Evolutionary conservation across 768 basidiomycete genomes (phyloP), one percentile per base, ranked within the genome.

Genomic region (Russula earlei): DNA sequence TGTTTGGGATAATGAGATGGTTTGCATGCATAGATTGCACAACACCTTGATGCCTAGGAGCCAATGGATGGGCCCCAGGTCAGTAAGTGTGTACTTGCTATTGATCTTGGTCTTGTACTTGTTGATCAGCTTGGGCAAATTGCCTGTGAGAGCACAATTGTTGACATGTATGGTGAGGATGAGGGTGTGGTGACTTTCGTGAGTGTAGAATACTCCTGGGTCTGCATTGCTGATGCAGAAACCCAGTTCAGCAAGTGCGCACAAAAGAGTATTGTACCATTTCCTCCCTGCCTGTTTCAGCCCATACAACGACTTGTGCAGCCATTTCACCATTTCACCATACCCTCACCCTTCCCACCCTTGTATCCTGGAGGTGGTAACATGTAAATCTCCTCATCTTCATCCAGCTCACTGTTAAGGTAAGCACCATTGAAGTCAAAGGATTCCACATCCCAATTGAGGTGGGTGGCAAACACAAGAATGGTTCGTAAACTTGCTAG

Each of bases 141-240:
- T 41, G 1, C 40, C 19, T 3, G 40, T 41, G 2, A 41, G 6
- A 8, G 9, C 9, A 8, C 40, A 41, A 20, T 41, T 20, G 4
- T 41, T 14, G 4, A 36, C 34, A 36, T 36, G 12, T 9, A 36
- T 14, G 2, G 11, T 15, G 0, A 49, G 33, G 14, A 49, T 49
- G 12, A 49, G 10, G 5, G 25, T 25, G 4, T 49, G 1, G 0
- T 7, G 0, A 1, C 14, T 5, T 0, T 7, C 0, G 1, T 5
- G 20, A 0, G 34, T 1, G 14, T 24, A 24, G 34, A 49, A 49
- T 1, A 49, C 20, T 1, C 34, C 47, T 1, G 47, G 47, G 20
- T 49, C 34, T 1, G 34, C 14, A 1, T 49, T 14, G 34, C 34
- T 49, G 3, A 24, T 3, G 20, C 27, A 14, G 31, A 49, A 49